Evolutionary conservation across 768 basidiomycete genomes (phyloP), one percentile per base, ranked within the genome.

Genomic region (Lactarius evosmus): DNA sequence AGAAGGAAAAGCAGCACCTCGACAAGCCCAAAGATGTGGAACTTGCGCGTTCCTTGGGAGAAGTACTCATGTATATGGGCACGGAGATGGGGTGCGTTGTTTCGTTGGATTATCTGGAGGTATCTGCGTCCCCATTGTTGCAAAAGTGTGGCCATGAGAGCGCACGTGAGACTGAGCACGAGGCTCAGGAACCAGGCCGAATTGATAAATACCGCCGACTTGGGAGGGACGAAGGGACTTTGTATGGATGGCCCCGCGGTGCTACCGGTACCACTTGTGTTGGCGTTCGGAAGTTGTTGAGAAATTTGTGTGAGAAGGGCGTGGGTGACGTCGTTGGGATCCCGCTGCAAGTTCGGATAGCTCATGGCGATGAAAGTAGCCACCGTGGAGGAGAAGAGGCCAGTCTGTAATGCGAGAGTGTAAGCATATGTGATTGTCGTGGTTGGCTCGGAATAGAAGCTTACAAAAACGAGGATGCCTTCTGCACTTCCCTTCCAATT

Each of bases 101-200:
- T 14, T 9, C 22, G 46, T 30, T 46, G 63, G 22, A 59, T 38
- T 32, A 38, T 27, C 7, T 54, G 30, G 27, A 65, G 29, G 29
- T 65, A 65, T 2, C 30, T 56, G 27, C 53, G 54, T 6, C 59
- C 49, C 63, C 54, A 65, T 38, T 65, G 63, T 55, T 59, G 63
- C 7, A 63, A 44, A 12, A 58, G 44, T n/a, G 52, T 63, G 36
- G 62, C 57, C 5, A 36, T 8, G 17, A 63, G 56, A 22, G 51
- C 62, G 50, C 62, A 58, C 4, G 38, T 0, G 33, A 58, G 30
- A 9, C 62, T 63, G 3, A 58, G 32, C 25, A 8, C 4, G 17
- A 63, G 50, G 51, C 62, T 63, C 3, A 63, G 29, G 44, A 63
- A 54, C 63, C 57, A 59, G 5, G 55, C 29, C 3, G 54, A 54